phyloP scores from a whole-genome alignment of 164 flowering plant species.

The Litsea cubeba region DNA sequence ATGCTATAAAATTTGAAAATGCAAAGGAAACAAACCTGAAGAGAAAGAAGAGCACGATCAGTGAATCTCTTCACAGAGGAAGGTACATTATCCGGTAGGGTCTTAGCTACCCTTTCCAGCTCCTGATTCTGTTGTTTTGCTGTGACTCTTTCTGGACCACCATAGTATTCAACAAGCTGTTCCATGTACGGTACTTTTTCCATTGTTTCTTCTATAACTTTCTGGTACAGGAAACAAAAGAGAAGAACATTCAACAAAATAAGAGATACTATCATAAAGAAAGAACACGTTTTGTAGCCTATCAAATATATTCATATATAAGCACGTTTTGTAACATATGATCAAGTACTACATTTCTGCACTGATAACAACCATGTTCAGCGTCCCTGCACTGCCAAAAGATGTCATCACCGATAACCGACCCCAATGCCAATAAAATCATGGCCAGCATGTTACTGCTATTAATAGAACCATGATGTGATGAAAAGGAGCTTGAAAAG shows the following conservation, averaged over 20 bases:
- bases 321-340: not conserved
- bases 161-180: slow-evolving; percentile 60
- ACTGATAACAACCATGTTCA: not conserved
- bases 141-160: slow-evolving; percentile 77
- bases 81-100: slow-evolving; percentile 61
- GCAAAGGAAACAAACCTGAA: slow-evolving; percentile 48
- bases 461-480: not conserved
- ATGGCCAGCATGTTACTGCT: not conserved
- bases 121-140: slow-evolving; percentile 71
- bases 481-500: not conserved
- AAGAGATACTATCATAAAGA: not conserved
- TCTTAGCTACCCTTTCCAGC: slow-evolving; percentile 72
- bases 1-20: slow-evolving; percentile 5
- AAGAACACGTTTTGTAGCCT: not conserved
- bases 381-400: not conserved
- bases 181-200: slow-evolving; percentile 53
- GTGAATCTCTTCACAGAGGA: slow-evolving; percentile 62
- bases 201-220: slow-evolving; percentile 62
- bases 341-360: not conserved
- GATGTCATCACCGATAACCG: no score
- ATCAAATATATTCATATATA: no score
- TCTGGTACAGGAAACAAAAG: slow-evolving; percentile 33
- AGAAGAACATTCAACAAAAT: not conserved
- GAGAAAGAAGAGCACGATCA: slow-evolving; percentile 69
- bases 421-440: not conserved